A percentile compares a stretch with the other conserved stretches of the same genome.
These are phyloP conservation scores for Stropharia rugosoannulata DNA, from an alignment of 768 basidiomycete species.

Conservation along the genomic window DNA sequence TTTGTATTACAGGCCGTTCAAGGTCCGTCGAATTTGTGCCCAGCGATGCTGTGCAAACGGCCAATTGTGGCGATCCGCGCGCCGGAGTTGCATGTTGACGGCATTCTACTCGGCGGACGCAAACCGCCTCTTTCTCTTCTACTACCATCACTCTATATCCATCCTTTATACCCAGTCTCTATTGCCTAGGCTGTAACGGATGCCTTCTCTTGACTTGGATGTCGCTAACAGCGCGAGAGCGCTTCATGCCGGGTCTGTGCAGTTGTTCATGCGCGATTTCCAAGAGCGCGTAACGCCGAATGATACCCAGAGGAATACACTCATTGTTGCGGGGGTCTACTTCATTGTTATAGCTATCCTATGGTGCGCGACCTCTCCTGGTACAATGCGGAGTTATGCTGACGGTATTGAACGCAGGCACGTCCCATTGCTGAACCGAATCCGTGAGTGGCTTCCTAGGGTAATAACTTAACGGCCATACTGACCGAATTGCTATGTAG, in stretches of 20 bases:
- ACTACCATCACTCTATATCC: neutral
- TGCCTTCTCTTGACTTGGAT: slow-evolving; percentile 21
- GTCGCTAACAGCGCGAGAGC: slow-evolving; percentile 8
- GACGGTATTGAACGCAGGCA: slow-evolving; percentile 48
- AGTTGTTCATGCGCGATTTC: slow-evolving; percentile 38
- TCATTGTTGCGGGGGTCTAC: slow-evolving; percentile 81
- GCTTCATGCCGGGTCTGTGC: slow-evolving; percentile 12
- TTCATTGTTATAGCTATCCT: slow-evolving; percentile 74
- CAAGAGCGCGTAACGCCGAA: slow-evolving; percentile 57
- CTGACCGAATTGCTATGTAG: slow-evolving; percentile 32
- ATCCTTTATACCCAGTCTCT: neutral
- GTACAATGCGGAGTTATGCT: neutral
- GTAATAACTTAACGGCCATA: neutral
- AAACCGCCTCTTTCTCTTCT: neutral
- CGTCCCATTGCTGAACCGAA: slow-evolving; percentile 67
- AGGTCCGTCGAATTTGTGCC: too few species aligned
- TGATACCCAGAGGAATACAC: slow-evolving; percentile 68
- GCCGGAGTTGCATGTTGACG: neutral
- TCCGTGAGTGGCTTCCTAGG: slow-evolving; percentile 50
- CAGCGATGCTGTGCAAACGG: neutral
- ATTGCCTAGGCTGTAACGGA: neutral
- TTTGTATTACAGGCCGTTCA: too few species aligned
- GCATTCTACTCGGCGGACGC: neutral
- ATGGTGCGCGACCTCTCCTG: slow-evolving; percentile 51
- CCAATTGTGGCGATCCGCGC: neutral